Conservation (phyloP, 805 yeast species). For the Starmera caribaea region DNA sequence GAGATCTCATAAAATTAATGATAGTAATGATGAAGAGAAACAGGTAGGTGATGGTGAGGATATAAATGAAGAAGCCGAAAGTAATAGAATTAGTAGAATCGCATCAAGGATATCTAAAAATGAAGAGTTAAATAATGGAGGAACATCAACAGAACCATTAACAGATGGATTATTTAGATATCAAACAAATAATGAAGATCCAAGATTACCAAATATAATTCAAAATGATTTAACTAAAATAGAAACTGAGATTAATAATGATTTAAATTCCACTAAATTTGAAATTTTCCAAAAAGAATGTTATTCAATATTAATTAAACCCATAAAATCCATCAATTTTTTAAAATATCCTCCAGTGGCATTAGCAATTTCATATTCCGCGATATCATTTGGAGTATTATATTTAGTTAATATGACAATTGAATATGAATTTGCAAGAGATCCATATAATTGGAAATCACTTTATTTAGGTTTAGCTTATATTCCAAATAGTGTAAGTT, state of each 20-base stretch:
- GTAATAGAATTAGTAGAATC: constrained; percentile 9
- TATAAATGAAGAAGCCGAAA: constrained; percentile 2
- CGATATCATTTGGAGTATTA: constrained; percentile 60
- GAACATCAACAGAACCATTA: constrained; percentile 8
- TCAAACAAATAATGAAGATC: constrained; percentile 13
- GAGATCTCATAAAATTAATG: constrained; percentile 13
- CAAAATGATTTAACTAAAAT: constrained; percentile 16
- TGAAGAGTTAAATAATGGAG: constrained; percentile 10
- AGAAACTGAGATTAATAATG: constrained; percentile 17
- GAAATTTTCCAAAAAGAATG: constrained; percentile 18
- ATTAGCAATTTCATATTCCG: constrained; percentile 54
- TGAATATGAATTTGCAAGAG: constrained; percentile 46
- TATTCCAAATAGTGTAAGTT: constrained; percentile 76
- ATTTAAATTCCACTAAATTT: constrained; percentile 14
- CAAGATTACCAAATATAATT: constrained; percentile 10
- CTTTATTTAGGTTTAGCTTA: constrained; percentile 66
- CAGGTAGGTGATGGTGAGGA: constrained; percentile 3
- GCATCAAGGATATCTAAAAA: constrained; percentile 13
- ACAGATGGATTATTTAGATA: constrained; percentile 18
- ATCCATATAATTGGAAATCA: constrained; percentile 63
- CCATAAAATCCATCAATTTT: constrained; percentile 51
- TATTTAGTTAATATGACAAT: constrained; percentile 72
- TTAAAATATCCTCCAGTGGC: constrained; percentile 67
- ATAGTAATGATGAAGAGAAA: constrained; percentile 3
- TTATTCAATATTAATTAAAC: constrained; percentile 44